Evolutionary conservation across 179 eudicot genomes (phyloP), one percentile per base, ranked within the genome.

Genomic region (Amaranthus tricolor): DNA sequence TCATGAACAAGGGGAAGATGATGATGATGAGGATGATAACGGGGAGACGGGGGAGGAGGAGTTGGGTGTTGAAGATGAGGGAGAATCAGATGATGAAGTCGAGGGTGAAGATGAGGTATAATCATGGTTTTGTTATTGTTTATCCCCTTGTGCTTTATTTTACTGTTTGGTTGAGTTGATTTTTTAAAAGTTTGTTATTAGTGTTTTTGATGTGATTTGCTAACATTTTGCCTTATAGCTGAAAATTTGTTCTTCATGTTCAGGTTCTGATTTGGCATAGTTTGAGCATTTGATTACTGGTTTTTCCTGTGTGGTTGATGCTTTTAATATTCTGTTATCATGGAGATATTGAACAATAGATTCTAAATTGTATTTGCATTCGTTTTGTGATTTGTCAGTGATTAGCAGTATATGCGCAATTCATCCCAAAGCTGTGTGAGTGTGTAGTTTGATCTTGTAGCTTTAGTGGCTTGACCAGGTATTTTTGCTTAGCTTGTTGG

Each of bases 1-100:
- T 6, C 98, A 94, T 80, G 98, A 94, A 79, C 98, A 94, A 68
- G 97, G 98, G 45, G 98, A 94, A 77, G 97, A 90, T 10, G 93
- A 83, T 65, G 94, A 80, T 12, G 96, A 86, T 56, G 98, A 89
- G 79, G 98, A 93, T 82, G 93, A 90, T 77, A 78, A 88, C 68
- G 98, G 95, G 5, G 97, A 88, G 80, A 89, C 96, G 0, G 98
- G 96, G 0, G 98, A 94, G 73, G 98, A 91, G 67, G 98, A 88
- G 71, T 76, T 77, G 62, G 95, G 81, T 72, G 81, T 83, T 61
- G 94, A 87, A 50, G 90, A 91, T 71, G 97, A 84, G 65, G 93
- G 86, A 6, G 96, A 82, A 72, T 71, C 79, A 1, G 82, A 74
- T 6, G 74, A 71, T 51, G 82, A 79, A 12, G 78, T 58, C 14